A percentile compares a stretch with the other conserved stretches of the same genome.
phyloP scores from a whole-genome alignment of 352 stramenopile species.

The Aphanomyces invadans region DNA sequence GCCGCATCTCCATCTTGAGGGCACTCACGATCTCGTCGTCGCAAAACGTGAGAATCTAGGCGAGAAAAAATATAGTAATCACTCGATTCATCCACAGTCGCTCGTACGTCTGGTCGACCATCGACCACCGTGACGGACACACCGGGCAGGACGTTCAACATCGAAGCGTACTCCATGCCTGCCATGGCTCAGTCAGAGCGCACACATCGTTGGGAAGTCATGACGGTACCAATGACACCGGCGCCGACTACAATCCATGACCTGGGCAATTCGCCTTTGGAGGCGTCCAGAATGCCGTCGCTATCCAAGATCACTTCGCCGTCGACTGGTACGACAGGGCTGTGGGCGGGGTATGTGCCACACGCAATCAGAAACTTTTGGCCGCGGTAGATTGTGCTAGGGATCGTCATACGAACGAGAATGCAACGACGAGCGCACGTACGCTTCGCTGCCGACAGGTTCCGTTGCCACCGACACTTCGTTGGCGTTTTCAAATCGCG shows the following conservation, averaged over 20 bases:
- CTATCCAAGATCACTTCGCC: slow-evolving; percentile 76
- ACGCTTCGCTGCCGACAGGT: slow-evolving; percentile 28
- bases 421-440: neutral
- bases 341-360: slow-evolving; percentile 75
- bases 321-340: slow-evolving; percentile 68
- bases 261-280: slow-evolving; percentile 57
- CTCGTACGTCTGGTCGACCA: slow-evolving; percentile 45
- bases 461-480: slow-evolving; percentile 53
- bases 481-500: slow-evolving; percentile 65
- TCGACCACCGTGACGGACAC: slow-evolving; percentile 84
- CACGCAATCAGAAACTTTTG: slow-evolving; percentile 82
- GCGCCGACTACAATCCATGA: slow-evolving; percentile 77
- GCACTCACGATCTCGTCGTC: slow-evolving; percentile 81
- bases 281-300: slow-evolving; percentile 66
- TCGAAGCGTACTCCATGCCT: slow-evolving; percentile 85
- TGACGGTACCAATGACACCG: slow-evolving; percentile 67
- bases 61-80: neutral
- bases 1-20: slow-evolving; percentile 86
- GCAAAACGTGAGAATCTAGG: slow-evolving; percentile 58
- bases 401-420: neutral
- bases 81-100: neutral
- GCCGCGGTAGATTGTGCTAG: slow-evolving; percentile 36
- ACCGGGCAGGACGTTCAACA: slow-evolving; percentile 83
- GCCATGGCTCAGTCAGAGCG: no score
- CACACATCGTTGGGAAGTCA: no score